phyloP scores from a whole-genome alignment of 257 asterid genomes.

The Handroanthus guayacan region DNA sequence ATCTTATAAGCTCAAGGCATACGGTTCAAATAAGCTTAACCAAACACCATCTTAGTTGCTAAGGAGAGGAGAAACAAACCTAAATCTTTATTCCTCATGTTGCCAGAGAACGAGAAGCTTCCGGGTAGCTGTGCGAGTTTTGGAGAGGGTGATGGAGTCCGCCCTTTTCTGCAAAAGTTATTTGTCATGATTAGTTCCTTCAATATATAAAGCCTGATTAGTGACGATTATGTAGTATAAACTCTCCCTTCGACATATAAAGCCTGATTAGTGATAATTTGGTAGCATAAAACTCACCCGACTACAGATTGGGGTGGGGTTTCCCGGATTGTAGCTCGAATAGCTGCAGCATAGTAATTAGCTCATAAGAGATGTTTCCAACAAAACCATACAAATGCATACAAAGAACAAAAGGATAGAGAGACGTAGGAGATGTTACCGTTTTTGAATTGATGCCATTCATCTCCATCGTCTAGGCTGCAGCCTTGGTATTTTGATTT shows the following conservation, averaged over 20 bases:
- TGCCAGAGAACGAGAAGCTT: slow-evolving; percentile 61
- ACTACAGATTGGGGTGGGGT: slow-evolving; percentile 59
- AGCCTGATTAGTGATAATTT: slow-evolving; percentile 11
- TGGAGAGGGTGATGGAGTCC: slow-evolving; percentile 62
- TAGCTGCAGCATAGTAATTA: slow-evolving; percentile 50
- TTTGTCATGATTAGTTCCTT: slow-evolving; percentile 11
- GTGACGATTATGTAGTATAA: slow-evolving; percentile 15
- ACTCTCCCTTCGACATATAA: slow-evolving; percentile 45
- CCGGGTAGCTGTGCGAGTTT: slow-evolving; percentile 56
- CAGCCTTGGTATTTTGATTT: slow-evolving; percentile 71
- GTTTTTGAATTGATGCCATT: slow-evolving; percentile 72
- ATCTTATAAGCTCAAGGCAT: too few relatives aligned
- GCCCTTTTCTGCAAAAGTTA: slow-evolving; percentile 54
- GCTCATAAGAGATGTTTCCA: slow-evolving; percentile 20
- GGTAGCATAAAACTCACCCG: slow-evolving; percentile 49
- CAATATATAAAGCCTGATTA: slow-evolving; percentile 7
- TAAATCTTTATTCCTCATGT: slow-evolving; percentile 55
- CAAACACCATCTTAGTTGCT: not conserved
- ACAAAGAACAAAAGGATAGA: slow-evolving; percentile 5
- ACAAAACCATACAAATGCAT: not conserved
- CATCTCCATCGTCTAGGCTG: slow-evolving; percentile 71
- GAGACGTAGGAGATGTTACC: slow-evolving; percentile 47
- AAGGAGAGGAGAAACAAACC: slow-evolving; percentile 52
- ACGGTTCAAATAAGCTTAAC: too few relatives aligned
- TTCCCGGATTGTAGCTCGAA: slow-evolving; percentile 72